Conservation (phyloP, 2,329 filamentous ascomycete species). For the Knufia petricola region DNA sequence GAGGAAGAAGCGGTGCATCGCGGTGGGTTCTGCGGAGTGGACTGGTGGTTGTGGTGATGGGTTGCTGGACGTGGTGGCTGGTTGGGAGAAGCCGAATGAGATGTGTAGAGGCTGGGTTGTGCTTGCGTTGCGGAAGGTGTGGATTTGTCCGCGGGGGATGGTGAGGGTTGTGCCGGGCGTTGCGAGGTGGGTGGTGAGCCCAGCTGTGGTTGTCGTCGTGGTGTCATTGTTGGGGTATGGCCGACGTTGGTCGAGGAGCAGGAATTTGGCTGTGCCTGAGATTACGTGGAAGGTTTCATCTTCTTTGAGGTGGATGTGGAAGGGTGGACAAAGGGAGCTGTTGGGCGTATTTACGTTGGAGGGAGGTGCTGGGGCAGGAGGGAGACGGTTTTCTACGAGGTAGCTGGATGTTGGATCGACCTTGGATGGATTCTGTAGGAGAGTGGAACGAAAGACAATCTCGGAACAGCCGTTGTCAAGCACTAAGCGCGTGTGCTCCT, state of each 20-base stretch:
- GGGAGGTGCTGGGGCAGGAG: constrained; percentile 2
- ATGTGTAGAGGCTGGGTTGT: constrained; percentile 7
- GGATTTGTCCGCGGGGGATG: constrained; percentile 7
- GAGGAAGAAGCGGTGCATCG: constrained; percentile 8
- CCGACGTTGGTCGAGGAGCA: constrained; percentile 2
- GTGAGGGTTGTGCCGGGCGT: constrained; percentile 1
- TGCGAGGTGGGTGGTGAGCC: constrained; percentile 3
- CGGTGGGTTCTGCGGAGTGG: background rate
- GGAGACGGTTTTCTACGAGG: constrained; percentile 9
- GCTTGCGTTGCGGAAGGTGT: constrained; percentile 11
- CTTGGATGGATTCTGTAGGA: background rate
- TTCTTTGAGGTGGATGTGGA: constrained; percentile 12
- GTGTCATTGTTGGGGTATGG: background rate
- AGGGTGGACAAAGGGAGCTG: constrained; percentile 9
- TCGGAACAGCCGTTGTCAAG: too few relatives aligned
- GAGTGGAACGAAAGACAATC: too few relatives aligned
- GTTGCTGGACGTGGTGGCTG: background rate
- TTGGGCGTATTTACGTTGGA: constrained; percentile 4
- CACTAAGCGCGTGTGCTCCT: too few relatives aligned
- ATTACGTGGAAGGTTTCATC: constrained; percentile 13
- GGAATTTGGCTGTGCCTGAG: constrained; percentile 9
- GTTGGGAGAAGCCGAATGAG: constrained; percentile 7
- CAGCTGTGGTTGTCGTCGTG: background rate
- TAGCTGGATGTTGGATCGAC: constrained; percentile 2
- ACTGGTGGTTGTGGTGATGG: background rate